Percentiles rank a stretch among this genome's conserved stretches.
Conservation (phyloP, 2,329 filamentous ascomycete species). For the Aspergillus amoenus region DNA sequence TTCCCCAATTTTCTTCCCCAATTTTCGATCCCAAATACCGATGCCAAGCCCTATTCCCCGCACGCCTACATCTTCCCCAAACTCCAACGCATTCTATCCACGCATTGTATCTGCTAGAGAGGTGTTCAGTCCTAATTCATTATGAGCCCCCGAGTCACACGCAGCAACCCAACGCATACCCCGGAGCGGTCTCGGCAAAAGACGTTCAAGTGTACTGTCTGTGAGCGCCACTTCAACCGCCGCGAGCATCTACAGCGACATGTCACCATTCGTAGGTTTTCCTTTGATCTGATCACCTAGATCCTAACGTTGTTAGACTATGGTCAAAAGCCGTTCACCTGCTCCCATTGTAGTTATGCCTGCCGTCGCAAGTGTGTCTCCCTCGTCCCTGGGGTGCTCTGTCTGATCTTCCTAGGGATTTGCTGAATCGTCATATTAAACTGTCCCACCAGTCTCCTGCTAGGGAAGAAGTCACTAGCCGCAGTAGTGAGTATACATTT, state of each 20-base stretch:
- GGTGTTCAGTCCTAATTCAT: too few relatives aligned
- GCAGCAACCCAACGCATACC: neutral
- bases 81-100: too few relatives aligned
- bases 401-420: neutral
- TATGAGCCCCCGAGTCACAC: neutral
- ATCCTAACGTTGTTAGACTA: neutral
- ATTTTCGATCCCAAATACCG: neutral
- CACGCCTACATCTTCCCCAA: too few relatives aligned
- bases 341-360: neutral
- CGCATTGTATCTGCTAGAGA: too few relatives aligned
- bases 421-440: conserved; percentile 6
- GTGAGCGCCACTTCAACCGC: conserved; percentile 9
- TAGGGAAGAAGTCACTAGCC: neutral
- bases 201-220: conserved; percentile 7
- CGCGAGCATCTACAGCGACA: conserved; percentile 14
- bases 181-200: neutral
- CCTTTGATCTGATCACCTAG: neutral
- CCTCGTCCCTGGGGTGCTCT: neutral
- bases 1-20: neutral
- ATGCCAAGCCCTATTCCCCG: neutral
- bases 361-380: conserved; percentile 7
- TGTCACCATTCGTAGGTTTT: conserved; percentile 6
- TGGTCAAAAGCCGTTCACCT: conserved; percentile 1
- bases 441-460: neutral
- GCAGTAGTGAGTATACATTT: too few relatives aligned